Percentiles rank a stretch among this genome's conserved stretches.
These are phyloP conservation scores for Raphanus hybrid DNA, from an alignment of 441 rosid genomes.

Conservation along the genomic window DNA sequence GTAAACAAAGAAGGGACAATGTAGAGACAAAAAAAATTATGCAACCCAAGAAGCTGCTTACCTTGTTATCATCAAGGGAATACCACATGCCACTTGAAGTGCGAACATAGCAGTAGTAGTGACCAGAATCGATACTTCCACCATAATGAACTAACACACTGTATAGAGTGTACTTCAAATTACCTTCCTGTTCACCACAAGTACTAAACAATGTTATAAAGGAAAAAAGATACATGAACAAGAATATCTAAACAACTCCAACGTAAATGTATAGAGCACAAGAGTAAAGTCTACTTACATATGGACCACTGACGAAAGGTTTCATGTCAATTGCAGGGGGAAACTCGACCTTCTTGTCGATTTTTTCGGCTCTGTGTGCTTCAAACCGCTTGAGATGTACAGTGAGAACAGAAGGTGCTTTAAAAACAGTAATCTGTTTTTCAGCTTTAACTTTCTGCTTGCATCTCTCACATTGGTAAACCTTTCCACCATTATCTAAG, in stretches of 20 bases:
- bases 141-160: slow-evolving; percentile 96
- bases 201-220: background rate
- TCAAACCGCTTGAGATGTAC: slow-evolving; percentile 91
- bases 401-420: slow-evolving; percentile 77
- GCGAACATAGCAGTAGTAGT: slow-evolving; percentile 89
- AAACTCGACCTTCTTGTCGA: slow-evolving; percentile 75
- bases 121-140: slow-evolving; percentile 86
- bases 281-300: slow-evolving; percentile 61
- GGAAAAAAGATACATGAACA: background rate
- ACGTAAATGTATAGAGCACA: slow-evolving; percentile 3
- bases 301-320: slow-evolving; percentile 76
- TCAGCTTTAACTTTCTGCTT: slow-evolving; percentile 83
- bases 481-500: slow-evolving; percentile 90
- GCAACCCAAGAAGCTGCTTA: slow-evolving; percentile 38
- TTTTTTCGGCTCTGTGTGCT: slow-evolving; percentile 76
- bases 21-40: slow-evolving; percentile 19
- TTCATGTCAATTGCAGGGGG: slow-evolving; percentile 75
- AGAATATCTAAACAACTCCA: background rate
- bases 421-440: slow-evolving; percentile 87
- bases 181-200: slow-evolving; percentile 72
- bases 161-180: slow-evolving; percentile 87
- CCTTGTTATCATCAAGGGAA: slow-evolving; percentile 91
- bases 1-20: background rate
- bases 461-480: slow-evolving; percentile 88
- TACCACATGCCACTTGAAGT: slow-evolving; percentile 95